Percentiles rank a stretch among this genome's conserved stretches.
These are phyloP conservation scores for Leccinellum luteum DNA, from an alignment of 768 basidiomycete species.

Conservation along the genomic window DNA sequence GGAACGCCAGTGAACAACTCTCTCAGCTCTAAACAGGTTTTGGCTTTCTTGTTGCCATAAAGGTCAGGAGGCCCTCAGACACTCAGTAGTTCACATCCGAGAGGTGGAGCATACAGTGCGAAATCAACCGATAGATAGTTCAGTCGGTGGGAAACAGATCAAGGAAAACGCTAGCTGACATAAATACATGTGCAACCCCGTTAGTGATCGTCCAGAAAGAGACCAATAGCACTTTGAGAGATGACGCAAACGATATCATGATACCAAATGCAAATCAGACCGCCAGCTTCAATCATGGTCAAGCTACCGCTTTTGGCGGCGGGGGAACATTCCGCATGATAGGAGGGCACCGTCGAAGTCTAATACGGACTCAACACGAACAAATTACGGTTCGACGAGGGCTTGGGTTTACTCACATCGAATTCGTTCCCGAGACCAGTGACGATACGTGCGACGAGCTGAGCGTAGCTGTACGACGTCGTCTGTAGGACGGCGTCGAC, in stretches of 20 bases:
- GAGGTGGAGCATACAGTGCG: slow-evolving; percentile 42
- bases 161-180: slow-evolving; percentile 12
- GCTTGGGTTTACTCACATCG: slow-evolving; percentile 39
- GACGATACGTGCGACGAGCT: slow-evolving; percentile 57
- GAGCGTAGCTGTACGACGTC: slow-evolving; percentile 54
- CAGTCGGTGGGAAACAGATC: neutral
- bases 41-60: neutral
- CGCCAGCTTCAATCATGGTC: slow-evolving; percentile 66
- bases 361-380: slow-evolving; percentile 20
- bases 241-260: slow-evolving; percentile 51
- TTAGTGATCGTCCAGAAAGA: slow-evolving; percentile 2
- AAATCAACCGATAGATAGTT: slow-evolving; percentile 48
- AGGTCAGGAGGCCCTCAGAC: slow-evolving; percentile 16
- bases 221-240: neutral
- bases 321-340: slow-evolving; percentile 65
- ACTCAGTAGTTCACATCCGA: slow-evolving; percentile 39
- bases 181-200: slow-evolving; percentile 8
- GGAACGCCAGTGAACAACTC: slow-evolving; percentile 52
- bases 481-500: slow-evolving; percentile 61
- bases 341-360: slow-evolving; percentile 65
- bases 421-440: slow-evolving; percentile 65
- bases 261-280: slow-evolving; percentile 62
- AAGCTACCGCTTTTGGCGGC: slow-evolving; percentile 56
- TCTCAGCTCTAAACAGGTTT: slow-evolving; percentile 33
- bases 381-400: no score